Evolutionary conservation across 2,329 filamentous ascomycete species (phyloP), one percentile per base, ranked within the genome.

Genomic region (Pseudogymnoascus sp.): DNA sequence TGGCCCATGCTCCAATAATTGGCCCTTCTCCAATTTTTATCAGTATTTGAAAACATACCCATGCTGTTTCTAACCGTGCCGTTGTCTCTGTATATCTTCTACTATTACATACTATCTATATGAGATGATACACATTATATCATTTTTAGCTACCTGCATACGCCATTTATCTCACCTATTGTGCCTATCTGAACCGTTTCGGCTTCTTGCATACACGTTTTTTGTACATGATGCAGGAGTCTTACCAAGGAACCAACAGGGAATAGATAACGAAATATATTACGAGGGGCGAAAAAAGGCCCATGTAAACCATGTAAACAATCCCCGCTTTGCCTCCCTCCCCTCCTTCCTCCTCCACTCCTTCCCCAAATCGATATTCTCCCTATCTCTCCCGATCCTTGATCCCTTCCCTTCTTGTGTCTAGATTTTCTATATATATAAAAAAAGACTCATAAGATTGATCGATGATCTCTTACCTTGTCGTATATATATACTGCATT

Each of bases 381-480:
- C 15, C 42, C 42, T 48, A 48, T 48, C 42, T 48, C 42, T 48
- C 42, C 42, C 42, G 42, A 48, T 48, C 42, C 42, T 29, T 29
- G 42, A 48, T 48, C 42, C 42, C 29, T 45, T 25, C 37, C n/a
- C n/a, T n/a, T n/a, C 40, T 27, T 8, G 12, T 7, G 39, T 40
- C 39, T 40, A 40, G 39, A 37, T 37, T 15, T 37, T 37, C 13
- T 36, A 36, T 13, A 48, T 40, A 40, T 40, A 18, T 29, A n/a
- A n/a, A n/a, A n/a, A n/a, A 48, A 48, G 42, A 15, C 42, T 29
- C 40, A 48, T 9, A 8, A n/a, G 12, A 8, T 29, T 13, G 42
- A n/a, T 15, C 42, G 25, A 29, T 29, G 1, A 48, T n/a, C 42
- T 48, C 42, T 33, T 48, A 25, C 42, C 42, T n/a, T 3, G 13